A percentile compares a stretch with the other conserved stretches of the same genome.
Conservation (phyloP, 106 monocot genomes). For the Dendrobium chrysotoxum region DNA sequence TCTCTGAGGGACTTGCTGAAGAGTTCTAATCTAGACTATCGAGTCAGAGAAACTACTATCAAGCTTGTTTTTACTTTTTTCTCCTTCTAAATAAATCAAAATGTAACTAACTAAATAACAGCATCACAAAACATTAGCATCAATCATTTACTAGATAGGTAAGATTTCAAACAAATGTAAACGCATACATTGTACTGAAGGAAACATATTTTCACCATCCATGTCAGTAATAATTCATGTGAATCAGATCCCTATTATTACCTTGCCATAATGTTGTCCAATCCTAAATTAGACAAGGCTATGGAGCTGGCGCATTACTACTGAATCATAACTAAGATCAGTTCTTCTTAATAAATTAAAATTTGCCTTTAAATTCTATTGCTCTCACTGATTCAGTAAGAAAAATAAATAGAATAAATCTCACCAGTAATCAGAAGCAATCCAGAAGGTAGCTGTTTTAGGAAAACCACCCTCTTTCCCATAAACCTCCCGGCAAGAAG, state of each 20-base stretch:
- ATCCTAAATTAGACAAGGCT: not conserved
- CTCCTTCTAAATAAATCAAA: not conserved
- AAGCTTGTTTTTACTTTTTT: not conserved
- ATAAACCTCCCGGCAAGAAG: conserved; percentile 43
- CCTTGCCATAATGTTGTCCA: not conserved
- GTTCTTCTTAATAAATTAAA: not conserved
- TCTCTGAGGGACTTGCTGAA: no score
- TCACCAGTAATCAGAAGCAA: conserved; percentile 23
- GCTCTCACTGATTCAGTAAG: not conserved
- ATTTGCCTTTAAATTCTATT: not conserved
- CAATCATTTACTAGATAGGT: not conserved
- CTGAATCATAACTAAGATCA: not conserved
- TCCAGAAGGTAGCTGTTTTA: conserved; percentile 25
- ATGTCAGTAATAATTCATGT: not conserved
- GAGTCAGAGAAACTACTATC: not conserved
- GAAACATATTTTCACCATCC: not conserved
- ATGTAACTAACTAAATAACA: not conserved
- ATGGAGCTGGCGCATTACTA: not conserved
- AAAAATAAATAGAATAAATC: not conserved
- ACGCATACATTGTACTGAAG: no score
- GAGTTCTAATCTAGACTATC: no score
- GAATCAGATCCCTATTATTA: not conserved
- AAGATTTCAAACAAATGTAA: not conserved
- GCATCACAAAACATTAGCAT: not conserved
- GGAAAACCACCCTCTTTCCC: conserved; percentile 39